Percentiles rank a stretch among this genome's conserved stretches.
These are phyloP conservation scores for Flaveria floridana DNA, from an alignment of 140 eudicot species.

Conservation along the genomic window DNA sequence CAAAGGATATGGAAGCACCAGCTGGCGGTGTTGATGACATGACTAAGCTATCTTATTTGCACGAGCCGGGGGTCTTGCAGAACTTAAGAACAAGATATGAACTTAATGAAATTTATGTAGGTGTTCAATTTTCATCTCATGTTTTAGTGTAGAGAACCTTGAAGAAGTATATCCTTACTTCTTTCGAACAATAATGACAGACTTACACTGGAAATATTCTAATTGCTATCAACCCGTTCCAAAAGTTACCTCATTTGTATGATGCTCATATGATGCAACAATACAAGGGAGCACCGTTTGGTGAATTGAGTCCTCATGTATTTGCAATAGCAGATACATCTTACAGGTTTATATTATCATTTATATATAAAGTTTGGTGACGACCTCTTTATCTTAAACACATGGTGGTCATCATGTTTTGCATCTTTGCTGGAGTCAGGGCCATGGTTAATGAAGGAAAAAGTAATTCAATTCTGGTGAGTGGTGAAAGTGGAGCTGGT, in stretches of 20 bases:
- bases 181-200: conserved; percentile 42
- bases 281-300: conserved; percentile 94
- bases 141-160: not conserved
- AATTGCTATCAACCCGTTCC: conserved; percentile 96
- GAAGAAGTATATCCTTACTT: not conserved
- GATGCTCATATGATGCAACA: conserved; percentile 96
- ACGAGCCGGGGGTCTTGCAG: conserved; percentile 93
- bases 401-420: conserved; percentile 11
- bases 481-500: conserved; percentile 99
- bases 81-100: conserved; percentile 84
- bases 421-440: conserved; percentile 46
- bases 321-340: conserved; percentile 97
- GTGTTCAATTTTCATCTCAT: conserved; percentile 19
- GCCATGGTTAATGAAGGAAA: conserved; percentile 92
- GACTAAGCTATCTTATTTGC: conserved; percentile 92
- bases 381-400: not conserved
- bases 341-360: conserved; percentile 57
- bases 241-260: conserved; percentile 89
- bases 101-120: conserved; percentile 95
- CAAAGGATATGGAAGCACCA: conserved; percentile 93
- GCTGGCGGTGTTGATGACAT: conserved; percentile 99
- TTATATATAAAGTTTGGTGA: conserved; percentile 20
- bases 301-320: conserved; percentile 98
- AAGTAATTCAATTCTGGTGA: conserved; percentile 94
- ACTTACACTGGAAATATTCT: conserved; percentile 97